Base-by-base conservation (phyloP, 495 filamentous ascomycete species). In the Penicillium coffeae region DNA sequence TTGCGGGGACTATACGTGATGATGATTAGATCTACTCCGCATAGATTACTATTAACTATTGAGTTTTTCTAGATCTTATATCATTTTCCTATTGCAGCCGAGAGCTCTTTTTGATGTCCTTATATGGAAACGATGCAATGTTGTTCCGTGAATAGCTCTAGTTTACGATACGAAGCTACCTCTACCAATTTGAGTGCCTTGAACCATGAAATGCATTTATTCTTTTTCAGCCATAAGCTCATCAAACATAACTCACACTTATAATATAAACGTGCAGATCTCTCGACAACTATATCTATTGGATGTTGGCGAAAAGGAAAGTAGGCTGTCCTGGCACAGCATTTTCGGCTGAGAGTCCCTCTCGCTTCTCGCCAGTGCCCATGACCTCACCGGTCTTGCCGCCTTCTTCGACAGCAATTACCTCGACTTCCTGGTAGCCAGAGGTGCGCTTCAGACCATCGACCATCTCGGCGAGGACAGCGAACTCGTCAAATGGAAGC, bases 401-500 rank as follows among this genome's bases (percentile, higher is more conserved):
- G 50, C 83, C 88, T 63, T 87, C 88, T 21, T 81, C 75, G 21
- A 90, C 82, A 34, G 75, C 72, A 20, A 89, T 65, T 48, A 90
- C 66, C 55, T 84, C 79, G 19, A 89, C 66, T 35, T 69, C 75
- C 57, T 76, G 80, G 45, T 83, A 74, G 1, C 84, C 84, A 6
- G 85, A 82, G 21, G 81, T 81, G 56, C 81, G 78, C 75, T 81
- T 78, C 59, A 85, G 55, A 45, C 71, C 74, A n/a, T 58, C 61
- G 1, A 77, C 50, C 72, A 84, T 82, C 56, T 85, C 77, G 52
- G 69, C 55, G 22, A 92, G 68, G 45, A 83, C 84, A 42, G 77
- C 79, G 13, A 85, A 68, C 71, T 98, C 93, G 52, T 95, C 87
- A 63, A 98, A 98, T 3, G 78, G 76, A 42, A 98, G 69, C 66